Evolutionary conservation across 345 rosid species (phyloP), one percentile per base, ranked within the genome.

Genomic region (Populus simonii): DNA sequence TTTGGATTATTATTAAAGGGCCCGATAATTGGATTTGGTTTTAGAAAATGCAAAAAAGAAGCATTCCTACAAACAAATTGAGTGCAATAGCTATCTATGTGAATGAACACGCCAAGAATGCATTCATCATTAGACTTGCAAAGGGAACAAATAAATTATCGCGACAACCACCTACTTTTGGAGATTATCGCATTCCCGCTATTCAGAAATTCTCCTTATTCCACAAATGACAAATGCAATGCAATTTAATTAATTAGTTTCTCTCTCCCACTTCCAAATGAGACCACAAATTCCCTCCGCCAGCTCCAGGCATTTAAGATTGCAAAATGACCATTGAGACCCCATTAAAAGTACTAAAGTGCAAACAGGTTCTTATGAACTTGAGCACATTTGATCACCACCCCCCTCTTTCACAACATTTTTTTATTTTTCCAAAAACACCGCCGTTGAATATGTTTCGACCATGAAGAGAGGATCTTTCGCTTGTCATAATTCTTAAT

Each of bases 51-150:
- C 72, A 63, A 23, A 71, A 17, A 25, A 47, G 61, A 78, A 69
- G 71, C 73, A 41, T 12, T 65, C 74, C 68, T 55, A 25, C 69
- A 31, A 68, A 41, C 73, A 72, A 38, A 43, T 68, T 17, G 63
- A 25, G 53, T 53, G 57, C 62, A 72, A 49, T 71, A 8, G 67
- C 36, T 18, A 67, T 41, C 15, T 43, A 23, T 8, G 29, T 9
- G 13, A 61, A 22, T 20, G 36, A 33, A 33, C 36, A 33, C 36
- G 36, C 36, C 36, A 33, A 33, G 36, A 33, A 23, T 3, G 12
- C 25, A 23, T 25, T 47, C 53, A 13, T 4, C 53, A 47, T 47
- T 6, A 61, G 66, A 61, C 27, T 61, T 23, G 66, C 66, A 61
- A 22, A 61, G 15, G 22, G 11, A 23, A 23, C 66, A 61, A 25